A percentile compares a stretch with the other conserved stretches of the same genome.
These are phyloP conservation scores for Vitis hybrid DNA, from an alignment of 177 flowering plant genomes.

Conservation along the genomic window DNA sequence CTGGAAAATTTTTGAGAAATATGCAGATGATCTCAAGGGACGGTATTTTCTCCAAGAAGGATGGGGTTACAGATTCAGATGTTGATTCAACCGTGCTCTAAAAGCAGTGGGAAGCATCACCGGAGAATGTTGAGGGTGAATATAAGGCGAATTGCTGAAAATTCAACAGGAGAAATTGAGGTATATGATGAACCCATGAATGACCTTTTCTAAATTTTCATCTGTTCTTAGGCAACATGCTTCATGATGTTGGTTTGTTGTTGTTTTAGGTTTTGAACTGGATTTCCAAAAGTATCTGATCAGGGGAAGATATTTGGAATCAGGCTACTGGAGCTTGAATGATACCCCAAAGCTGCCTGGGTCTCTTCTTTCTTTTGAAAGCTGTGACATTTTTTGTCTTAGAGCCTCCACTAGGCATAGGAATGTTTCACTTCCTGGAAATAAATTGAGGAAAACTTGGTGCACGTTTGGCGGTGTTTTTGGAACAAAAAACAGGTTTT, in stretches of 20 bases:
- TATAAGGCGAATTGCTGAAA: conserved; percentile 64
- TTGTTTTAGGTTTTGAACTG: conserved; percentile 25
- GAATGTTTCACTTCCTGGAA: conserved; percentile 30
- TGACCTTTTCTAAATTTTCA: background rate
- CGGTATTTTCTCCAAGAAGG: conserved; percentile 21
- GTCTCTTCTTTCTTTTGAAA: conserved; percentile 58
- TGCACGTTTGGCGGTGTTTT: too few relatives aligned
- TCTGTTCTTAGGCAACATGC: conserved; percentile 22
- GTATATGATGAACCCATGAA: conserved; percentile 27
- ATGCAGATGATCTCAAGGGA: conserved; percentile 37
- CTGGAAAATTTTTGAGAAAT: conserved; percentile 29
- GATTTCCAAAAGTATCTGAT: conserved; percentile 24
- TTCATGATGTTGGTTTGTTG: conserved; percentile 23
- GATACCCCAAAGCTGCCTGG: conserved; percentile 41
- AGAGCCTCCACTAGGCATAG: conserved; percentile 38
- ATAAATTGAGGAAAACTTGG: too few relatives aligned
- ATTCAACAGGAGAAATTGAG: conserved; percentile 68
- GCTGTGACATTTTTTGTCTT: conserved; percentile 20
- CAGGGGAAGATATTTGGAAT: conserved; percentile 14
- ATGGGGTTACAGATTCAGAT: conserved; percentile 1
- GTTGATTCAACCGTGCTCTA: background rate
- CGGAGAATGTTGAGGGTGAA: conserved; percentile 71
- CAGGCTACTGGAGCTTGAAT: conserved; percentile 53
- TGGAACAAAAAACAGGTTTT: too few relatives aligned
- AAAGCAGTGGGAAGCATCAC: conserved; percentile 21